Base-by-base conservation (phyloP, 148 eudicot species). In the Amaranthus hypochondriacus region DNA sequence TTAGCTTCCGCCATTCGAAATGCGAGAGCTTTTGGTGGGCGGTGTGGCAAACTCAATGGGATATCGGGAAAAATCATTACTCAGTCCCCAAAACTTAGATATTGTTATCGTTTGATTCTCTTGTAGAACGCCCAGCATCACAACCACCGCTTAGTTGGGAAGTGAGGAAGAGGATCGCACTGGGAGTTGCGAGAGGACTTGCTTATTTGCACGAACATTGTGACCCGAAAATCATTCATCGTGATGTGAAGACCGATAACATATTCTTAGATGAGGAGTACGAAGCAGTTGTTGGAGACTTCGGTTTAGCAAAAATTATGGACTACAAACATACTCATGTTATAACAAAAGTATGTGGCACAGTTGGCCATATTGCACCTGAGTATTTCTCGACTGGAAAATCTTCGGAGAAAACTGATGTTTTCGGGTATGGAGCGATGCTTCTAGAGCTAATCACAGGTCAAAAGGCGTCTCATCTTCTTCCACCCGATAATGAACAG, bases 311-410 rank as follows among this genome's bases (percentile, higher is more conserved):
- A 8, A 81, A 77, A 68, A 80, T 81, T 15, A 76, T 81, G 80
- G 83, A 81, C 66, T 77, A 76, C 71, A 81, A 77, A 63, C 77
- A 81, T 64, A 76, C 83, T 69, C 83, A 81, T 76, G 83, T 81
- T 71, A 81, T 74, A 57, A 81, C 83, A 48, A 79, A 76, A 9
- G 80, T 81, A 12, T 79, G 83, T 77, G 83, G 83, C 53, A 81
- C 83, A 56, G 56, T 81, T 68, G 83, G 83, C 6, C 79, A 76
- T 66, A 80, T 80, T 66, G 83, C 83, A n/a, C 83, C 83, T 2
- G 79, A 83, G 74, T 83, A 83, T 78, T 77, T 83, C 48, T 79
- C 85, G 57, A 83, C 85, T 4, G 80, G 85, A 73, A 82, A 82
- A 53, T 82, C 82, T 58, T 82, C 85, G 9, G 85, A 83, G 21